phyloP scores from a whole-genome alignment of 768 basidiomycete species.

The Boletellus sp. region DNA sequence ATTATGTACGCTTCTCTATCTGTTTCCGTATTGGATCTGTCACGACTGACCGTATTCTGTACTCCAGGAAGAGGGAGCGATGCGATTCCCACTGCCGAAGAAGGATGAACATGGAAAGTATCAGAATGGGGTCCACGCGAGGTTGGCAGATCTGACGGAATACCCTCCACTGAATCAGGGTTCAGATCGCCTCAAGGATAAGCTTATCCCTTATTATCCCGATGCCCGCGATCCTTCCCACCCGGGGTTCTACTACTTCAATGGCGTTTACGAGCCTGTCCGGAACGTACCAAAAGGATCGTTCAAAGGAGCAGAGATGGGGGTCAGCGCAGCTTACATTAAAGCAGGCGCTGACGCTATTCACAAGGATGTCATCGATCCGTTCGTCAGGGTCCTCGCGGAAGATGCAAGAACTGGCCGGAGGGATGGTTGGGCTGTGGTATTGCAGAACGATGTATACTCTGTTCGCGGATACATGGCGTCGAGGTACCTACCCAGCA shows the following conservation, averaged over 20 bases:
- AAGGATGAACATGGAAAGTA: constrained; percentile 8
- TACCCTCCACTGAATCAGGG: constrained; percentile 16
- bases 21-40: background rate
- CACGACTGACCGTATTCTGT: background rate
- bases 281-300: too few species aligned
- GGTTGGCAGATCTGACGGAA: constrained; percentile 28
- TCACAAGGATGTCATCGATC: background rate
- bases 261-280: background rate
- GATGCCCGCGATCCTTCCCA: constrained; percentile 11
- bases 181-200: constrained; percentile 10
- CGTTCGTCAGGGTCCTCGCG: constrained; percentile 5
- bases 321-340: background rate
- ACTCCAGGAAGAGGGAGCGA: constrained; percentile 36
- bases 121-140: constrained; percentile 28
- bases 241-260: constrained; percentile 5
- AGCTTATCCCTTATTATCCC: constrained; percentile 21
- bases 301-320: background rate
- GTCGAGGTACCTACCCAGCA: constrained; percentile 11
- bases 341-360: background rate
- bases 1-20: constrained; percentile 30
- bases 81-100: constrained; percentile 33
- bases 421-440: constrained; percentile 21
- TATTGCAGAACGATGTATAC: constrained; percentile 28
- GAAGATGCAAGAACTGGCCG: constrained; percentile 12
- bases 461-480: constrained; percentile 27